phyloP scores from a whole-genome alignment of 768 basidiomycete species.

The Psilocybe cyanescens region DNA sequence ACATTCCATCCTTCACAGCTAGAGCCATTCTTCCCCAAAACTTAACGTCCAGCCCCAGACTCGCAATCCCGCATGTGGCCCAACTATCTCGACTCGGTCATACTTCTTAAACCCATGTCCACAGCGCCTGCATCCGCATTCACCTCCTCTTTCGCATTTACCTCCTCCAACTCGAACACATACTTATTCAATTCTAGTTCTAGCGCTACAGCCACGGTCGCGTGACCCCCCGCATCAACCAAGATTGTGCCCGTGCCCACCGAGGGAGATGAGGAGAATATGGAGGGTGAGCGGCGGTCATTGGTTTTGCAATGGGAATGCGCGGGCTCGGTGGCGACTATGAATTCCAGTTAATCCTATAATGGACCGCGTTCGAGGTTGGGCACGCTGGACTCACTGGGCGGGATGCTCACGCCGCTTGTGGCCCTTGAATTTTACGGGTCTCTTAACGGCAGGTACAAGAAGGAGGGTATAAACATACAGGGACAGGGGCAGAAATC shows the following conservation, averaged over 20 bases:
- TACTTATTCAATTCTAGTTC: too few relatives aligned
- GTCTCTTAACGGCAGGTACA: too few relatives aligned
- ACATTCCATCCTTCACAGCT: background rate
- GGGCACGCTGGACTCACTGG: constrained; percentile 25
- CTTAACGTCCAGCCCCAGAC: constrained; percentile 22
- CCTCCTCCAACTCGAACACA: background rate
- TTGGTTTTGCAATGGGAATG: background rate
- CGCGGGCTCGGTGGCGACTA: background rate
- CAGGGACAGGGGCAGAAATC: constrained; percentile 46
- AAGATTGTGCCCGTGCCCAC: constrained; percentile 11
- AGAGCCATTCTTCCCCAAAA: constrained; percentile 38
- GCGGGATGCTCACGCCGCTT: constrained; percentile 23
- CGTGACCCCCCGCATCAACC: background rate
- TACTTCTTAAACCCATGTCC: background rate
- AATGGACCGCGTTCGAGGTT: constrained; percentile 33
- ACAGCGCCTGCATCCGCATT: background rate
- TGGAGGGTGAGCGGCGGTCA: background rate
- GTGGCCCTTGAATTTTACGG: too few relatives aligned
- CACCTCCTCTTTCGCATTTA: background rate
- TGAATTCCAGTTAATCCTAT: background rate
- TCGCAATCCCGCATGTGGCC: constrained; percentile 48
- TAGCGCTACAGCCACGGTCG: background rate
- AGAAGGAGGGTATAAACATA: background rate
- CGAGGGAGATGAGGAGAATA: constrained; percentile 9
- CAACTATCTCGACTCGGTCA: constrained; percentile 60